Evolutionary conservation across 2,329 filamentous ascomycete species (phyloP).

Genomic region (Colletotrichum brevisporum): DNA sequence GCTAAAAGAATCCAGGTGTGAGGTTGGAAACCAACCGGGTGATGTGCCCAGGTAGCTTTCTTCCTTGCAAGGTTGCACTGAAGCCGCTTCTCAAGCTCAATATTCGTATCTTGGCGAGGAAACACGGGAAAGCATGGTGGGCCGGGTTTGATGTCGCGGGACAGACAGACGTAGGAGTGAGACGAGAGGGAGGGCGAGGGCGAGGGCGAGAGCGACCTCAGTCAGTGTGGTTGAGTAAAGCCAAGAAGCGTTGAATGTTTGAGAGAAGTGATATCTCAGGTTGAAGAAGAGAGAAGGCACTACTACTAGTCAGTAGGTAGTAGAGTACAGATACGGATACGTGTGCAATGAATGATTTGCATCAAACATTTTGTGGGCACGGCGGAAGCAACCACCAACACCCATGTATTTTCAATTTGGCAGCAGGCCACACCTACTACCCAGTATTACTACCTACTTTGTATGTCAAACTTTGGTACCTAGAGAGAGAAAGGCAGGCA

Average conservation of each 20-base stretch:
- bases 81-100: not conserved
- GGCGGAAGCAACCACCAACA: not conserved
- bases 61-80: not conserved
- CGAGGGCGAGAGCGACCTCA: not conserved
- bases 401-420: constrained; percentile 22
- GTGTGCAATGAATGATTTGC: constrained; percentile 24
- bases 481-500: no score
- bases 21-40: constrained; percentile 1
- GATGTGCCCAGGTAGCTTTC: not conserved
- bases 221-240: not conserved
- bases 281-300: not conserved
- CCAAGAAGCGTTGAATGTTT: constrained; percentile 1
- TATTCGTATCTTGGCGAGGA: not conserved
- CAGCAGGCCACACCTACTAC: not conserved
- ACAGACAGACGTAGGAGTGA: not conserved
- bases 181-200: not conserved
- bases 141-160: not conserved
- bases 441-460: not conserved
- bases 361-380: constrained; percentile 27
- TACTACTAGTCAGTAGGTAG: no score
- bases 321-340: not conserved
- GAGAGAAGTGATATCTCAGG: constrained; percentile 23
- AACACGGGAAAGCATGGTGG: not conserved
- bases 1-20: constrained; percentile 3
- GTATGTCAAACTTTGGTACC: no score